Base-by-base conservation (phyloP, 768 basidiomycete genomes). In the Podaxis sp. region DNA sequence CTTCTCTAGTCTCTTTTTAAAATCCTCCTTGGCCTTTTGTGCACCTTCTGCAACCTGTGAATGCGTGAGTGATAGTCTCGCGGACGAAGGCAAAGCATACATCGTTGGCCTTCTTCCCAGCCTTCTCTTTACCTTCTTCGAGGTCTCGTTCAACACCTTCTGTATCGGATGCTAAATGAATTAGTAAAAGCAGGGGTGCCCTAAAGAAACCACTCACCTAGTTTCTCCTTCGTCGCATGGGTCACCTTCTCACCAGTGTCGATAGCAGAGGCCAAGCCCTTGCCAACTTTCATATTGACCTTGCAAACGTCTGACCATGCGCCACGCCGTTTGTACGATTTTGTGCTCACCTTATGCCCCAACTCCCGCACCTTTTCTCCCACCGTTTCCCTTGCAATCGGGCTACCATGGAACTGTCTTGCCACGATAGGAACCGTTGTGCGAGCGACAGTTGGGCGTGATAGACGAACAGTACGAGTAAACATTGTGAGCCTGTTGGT, bases 221-320 rank as follows among this genome's bases (percentile, higher is more conserved):
- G 1, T 3, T 74, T 75, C 24, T 82, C 75, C 62, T 82, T 81
- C 1, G 80, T 75, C 10, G 72, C 65, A 57, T 76, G 57, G 0
- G 80, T 74, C 51, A 75, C 76, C 58, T 80, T 68, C 67, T 84
- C 78, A 0, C 82, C 82, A 13, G 70, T 77, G 24, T 82, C 82
- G 53, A 84, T 77, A 0, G 81, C 82, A 30, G 74, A 76, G 12
- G 82, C 82, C 13, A 84, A 68, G 2, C 76, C 75, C 64, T 80
- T 72, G 4, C 82, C 80, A 10, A 82, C 69, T 17, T 76, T 78
- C 66, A 76, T 77, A 62, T 80, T 82, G 0, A 82, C 75, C 81
- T 83, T 51, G n/a, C 50, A 5, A 4, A 51, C n/a, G 40, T 12
- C 38, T 15, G 64, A 38, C 26, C 24, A 50, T 20, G 8, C 20